Evolutionary conservation across 495 filamentous ascomycete species (phyloP).

Genomic region (Penicillium pancosmium): DNA sequence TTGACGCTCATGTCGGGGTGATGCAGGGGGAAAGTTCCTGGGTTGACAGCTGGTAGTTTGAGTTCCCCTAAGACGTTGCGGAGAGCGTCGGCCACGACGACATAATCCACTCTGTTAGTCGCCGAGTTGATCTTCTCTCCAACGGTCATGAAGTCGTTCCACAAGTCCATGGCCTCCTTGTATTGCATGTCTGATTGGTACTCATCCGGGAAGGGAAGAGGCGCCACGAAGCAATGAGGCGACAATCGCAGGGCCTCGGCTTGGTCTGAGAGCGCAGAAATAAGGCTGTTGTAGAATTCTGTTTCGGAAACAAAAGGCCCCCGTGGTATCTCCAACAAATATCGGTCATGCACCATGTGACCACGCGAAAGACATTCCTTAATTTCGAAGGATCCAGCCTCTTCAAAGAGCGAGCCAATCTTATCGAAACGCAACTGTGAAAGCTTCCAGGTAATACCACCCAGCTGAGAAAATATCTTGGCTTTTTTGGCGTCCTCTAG

Average conservation of each 20-base stretch:
- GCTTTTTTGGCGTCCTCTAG: slow-evolving; percentile 16
- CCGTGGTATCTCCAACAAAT: slow-evolving; percentile 19
- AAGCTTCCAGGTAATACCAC: slow-evolving; percentile 27
- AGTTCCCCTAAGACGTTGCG: slow-evolving; percentile 26
- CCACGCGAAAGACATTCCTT: slow-evolving; percentile 30
- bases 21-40: slow-evolving; percentile 21
- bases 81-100: slow-evolving; percentile 32
- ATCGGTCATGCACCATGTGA: slow-evolving; percentile 26
- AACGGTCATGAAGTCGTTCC: slow-evolving; percentile 34
- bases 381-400: slow-evolving; percentile 18
- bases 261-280: slow-evolving; percentile 19
- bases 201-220: slow-evolving; percentile 19
- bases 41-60: slow-evolving; percentile 14
- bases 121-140: slow-evolving; percentile 30
- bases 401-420: slow-evolving; percentile 30
- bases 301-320: slow-evolving; percentile 24
- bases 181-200: slow-evolving; percentile 19
- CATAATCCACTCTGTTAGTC: slow-evolving; percentile 36
- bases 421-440: slow-evolving; percentile 28
- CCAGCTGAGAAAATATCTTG: slow-evolving; percentile 27
- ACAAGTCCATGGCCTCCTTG: slow-evolving; percentile 15
- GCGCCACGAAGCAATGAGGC: slow-evolving; percentile 29
- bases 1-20: slow-evolving; percentile 27
- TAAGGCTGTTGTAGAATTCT: slow-evolving; percentile 26
- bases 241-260: slow-evolving; percentile 23